phyloP scores from a whole-genome alignment of 2,329 filamentous ascomycete genomes.

The Didymella glomerata region DNA sequence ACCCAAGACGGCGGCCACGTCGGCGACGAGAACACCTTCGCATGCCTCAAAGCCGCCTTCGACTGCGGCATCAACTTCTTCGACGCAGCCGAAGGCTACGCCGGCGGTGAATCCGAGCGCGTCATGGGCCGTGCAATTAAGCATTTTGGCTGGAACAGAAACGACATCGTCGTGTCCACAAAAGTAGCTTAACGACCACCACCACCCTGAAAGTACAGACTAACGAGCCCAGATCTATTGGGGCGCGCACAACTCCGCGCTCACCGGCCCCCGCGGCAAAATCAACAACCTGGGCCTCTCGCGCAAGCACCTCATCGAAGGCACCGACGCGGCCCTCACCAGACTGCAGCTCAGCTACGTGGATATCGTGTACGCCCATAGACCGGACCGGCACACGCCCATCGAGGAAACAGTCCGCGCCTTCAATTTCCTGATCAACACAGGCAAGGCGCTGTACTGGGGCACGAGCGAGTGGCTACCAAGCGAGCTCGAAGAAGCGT shows the following conservation, averaged over 20 bases:
- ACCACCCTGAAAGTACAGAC: neutral
- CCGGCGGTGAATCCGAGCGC: conserved; percentile 61
- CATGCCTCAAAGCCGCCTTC: conserved; percentile 63
- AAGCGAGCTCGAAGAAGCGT: conserved; percentile 66
- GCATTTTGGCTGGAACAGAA: conserved; percentile 65
- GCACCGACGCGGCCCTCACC: conserved; percentile 66
- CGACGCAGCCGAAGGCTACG: conserved; percentile 65
- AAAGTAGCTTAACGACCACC: conserved; percentile 54
- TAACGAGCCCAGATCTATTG: conserved; percentile 65
- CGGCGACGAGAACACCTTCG: conserved; percentile 68
- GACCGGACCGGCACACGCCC: conserved; percentile 72
- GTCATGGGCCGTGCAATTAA: conserved; percentile 66
- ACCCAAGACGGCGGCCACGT: conserved; percentile 70
- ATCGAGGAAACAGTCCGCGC: conserved; percentile 76
- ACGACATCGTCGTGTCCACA: conserved; percentile 66
- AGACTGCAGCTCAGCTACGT: conserved; percentile 69
- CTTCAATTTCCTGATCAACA: conserved; percentile 75
- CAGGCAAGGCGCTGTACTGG: conserved; percentile 73
- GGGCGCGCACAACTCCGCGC: conserved; percentile 62
- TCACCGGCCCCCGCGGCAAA: conserved; percentile 59
- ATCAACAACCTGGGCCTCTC: conserved; percentile 75
- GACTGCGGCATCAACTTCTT: conserved; percentile 69
- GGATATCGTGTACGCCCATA: conserved; percentile 74
- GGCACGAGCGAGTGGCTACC: conserved; percentile 68
- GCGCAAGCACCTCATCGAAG: conserved; percentile 75